A percentile compares a stretch with the other conserved stretches of the same genome.
Conservation (phyloP, 306 rosid genomes). For the Casuarina equisetifolia region DNA sequence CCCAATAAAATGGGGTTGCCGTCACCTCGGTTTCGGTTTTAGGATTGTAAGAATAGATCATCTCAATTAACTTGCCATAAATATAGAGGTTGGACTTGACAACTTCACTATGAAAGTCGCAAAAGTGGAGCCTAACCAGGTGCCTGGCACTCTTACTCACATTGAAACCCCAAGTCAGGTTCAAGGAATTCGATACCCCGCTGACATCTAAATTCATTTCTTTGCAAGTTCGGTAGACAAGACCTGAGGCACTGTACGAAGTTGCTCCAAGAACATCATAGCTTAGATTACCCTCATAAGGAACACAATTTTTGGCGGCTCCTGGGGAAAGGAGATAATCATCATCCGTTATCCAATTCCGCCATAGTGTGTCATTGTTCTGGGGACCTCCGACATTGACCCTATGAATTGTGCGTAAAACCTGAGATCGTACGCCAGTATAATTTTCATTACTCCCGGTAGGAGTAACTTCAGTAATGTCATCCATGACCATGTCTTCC, state of each 20-base stretch:
- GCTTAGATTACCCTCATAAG: fast-evolving
- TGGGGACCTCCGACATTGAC: slow-evolving; percentile 40
- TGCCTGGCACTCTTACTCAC: slow-evolving; percentile 27
- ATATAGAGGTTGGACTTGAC: too few species aligned
- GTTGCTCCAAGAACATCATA: not conserved
- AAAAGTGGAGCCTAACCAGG: slow-evolving; percentile 43
- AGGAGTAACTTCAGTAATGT: not conserved
- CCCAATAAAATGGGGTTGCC: slow-evolving; percentile 5
- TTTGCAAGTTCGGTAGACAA: slow-evolving; percentile 31
- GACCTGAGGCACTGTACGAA: slow-evolving; percentile 12
- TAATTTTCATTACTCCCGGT: not conserved
- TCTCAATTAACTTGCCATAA: too few species aligned
- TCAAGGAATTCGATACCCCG: too few species aligned
- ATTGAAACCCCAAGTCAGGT: slow-evolving; percentile 33
- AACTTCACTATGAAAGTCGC: slow-evolving; percentile 8
- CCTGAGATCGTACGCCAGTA: not conserved
- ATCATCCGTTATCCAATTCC: not conserved
- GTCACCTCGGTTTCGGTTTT: fast-evolving
- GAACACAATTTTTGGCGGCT: not conserved
- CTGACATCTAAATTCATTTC: not conserved
- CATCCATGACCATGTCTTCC: not conserved
- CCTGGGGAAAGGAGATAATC: too few species aligned
- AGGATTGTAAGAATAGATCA: fast-evolving
- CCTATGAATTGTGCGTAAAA: slow-evolving; percentile 18
- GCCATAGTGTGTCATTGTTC: not conserved